Evolutionary conservation across 1,284 basidiomycete genomes (phyloP), one percentile per base, ranked within the genome.

Genomic region (Malassezia sympodialis): DNA sequence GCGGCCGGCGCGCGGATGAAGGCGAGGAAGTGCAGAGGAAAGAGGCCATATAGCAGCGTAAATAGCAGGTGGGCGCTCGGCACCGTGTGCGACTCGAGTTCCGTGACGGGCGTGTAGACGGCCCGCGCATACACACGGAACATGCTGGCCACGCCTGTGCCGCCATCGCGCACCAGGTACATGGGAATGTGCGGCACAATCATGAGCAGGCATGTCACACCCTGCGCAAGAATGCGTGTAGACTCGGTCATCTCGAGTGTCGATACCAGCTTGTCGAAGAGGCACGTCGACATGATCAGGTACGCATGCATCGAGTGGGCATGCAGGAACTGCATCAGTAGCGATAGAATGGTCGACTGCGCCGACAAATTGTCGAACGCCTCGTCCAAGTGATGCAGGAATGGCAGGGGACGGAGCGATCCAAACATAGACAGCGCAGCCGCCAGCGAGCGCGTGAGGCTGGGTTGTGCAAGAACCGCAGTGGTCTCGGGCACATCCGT

Each of bases 21-120:
- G 56, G 79, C 79, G 54, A 90, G 77, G 43, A 84, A 77, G 77
- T 89, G 89, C 78, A 83, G 85, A 2, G 88, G 88, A 75, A 86
- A 91, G 50, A 91, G 80, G 65, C 88, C 90, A 75, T 90, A 91
- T 61, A 91, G 77, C 52, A 82, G 79, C 7, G 85, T 84, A 76
- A 89, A 90, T 34, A 76, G 67, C 23, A 60, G 53, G 15, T 61
- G 50, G 2, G 73, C 66, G 37, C 74, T 63, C 39, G 62, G 56
- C 53, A 28, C 58, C 58, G 26, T 62, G 58, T 35, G 28, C 62
- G 56, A 11, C 51, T 52, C 50, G 63, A 65, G 27, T 49, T 35
- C 12, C 60, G 62, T 62, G 55, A 68, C 68, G 69, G 40, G 37
- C 19, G 37, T 39, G 10, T 65, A 67, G 19, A 73, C 59, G 47